Percentiles rank a stretch among this genome's conserved stretches.
Conservation (phyloP, 75 land plant genomes). For the Sequoia sempervirens region DNA sequence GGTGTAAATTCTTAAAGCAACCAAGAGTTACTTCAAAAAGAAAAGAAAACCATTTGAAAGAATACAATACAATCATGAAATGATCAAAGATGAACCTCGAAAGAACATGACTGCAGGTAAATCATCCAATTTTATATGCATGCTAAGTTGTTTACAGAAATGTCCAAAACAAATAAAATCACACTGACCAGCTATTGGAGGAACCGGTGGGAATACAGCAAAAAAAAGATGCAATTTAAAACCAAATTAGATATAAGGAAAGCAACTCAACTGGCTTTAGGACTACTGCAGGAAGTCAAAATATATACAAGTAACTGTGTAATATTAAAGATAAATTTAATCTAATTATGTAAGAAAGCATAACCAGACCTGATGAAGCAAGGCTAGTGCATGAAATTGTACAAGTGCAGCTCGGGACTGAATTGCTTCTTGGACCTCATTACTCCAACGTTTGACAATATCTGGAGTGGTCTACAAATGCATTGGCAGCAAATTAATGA, state of each 20-base stretch:
- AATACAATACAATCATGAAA: not conserved
- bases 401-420: conserved; percentile 95
- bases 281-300: not conserved
- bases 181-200: not conserved
- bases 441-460: conserved; percentile 96
- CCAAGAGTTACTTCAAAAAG: not conserved
- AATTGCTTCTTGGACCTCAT: conserved; percentile 98
- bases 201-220: not conserved
- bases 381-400: conserved; percentile 91
- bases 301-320: not conserved
- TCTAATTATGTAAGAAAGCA: not conserved
- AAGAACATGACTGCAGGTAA: not conserved
- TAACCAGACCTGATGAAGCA: conserved; percentile 76
- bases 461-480: conserved; percentile 80
- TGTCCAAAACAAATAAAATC: not conserved
- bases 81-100: not conserved
- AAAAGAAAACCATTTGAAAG: not conserved
- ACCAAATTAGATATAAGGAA: not conserved
- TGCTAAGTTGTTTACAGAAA: not conserved
- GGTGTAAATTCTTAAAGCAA: not conserved
- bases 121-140: not conserved
- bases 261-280: not conserved
- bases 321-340: not conserved
- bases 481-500: not conserved
- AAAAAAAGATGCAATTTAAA: not conserved